phyloP scores from a whole-genome alignment of 805 yeast species.

The Ogataea nakhonphanomensis region DNA sequence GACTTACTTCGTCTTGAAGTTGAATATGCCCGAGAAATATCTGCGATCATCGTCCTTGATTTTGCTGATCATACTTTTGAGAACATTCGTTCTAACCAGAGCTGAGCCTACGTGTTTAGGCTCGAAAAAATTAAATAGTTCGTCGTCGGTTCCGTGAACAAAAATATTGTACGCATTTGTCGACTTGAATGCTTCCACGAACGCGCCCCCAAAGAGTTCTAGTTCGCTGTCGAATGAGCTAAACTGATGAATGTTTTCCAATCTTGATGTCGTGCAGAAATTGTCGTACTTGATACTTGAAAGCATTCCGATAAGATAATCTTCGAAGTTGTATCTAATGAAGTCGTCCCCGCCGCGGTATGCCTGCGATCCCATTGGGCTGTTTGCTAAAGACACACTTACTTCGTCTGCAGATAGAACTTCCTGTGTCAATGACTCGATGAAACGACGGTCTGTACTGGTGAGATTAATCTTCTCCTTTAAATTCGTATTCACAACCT shows the following conservation, averaged over 20 bases:
- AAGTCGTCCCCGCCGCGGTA: conserved; percentile 82
- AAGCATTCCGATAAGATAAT: conserved; percentile 74
- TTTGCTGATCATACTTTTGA: conserved; percentile 14
- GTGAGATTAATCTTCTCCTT: conserved; percentile 45
- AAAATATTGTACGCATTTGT: conserved; percentile 57
- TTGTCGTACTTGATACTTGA: conserved; percentile 68
- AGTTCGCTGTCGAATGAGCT: conserved; percentile 21
- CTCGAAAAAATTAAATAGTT: conserved; percentile 48
- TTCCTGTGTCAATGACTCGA: conserved; percentile 50
- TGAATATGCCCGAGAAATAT: conserved; percentile 5
- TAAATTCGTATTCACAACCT: conserved; percentile 43
- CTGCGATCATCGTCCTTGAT: conserved; percentile 7
- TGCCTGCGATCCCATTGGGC: conserved; percentile 36
- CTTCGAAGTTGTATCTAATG: conserved; percentile 84
- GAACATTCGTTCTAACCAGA: conserved; percentile 3
- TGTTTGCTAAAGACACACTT: conserved; percentile 35
- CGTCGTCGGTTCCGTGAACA: conserved; percentile 58
- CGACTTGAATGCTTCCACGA: conserved; percentile 49
- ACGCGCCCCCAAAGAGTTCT: conserved; percentile 31
- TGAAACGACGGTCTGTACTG: conserved; percentile 71
- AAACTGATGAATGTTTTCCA: conserved; percentile 20
- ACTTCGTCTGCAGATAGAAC: conserved; percentile 35
- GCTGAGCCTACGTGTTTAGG: conserved; percentile 30
- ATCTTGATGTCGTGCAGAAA: conserved; percentile 41
- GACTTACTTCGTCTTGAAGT: conserved; percentile 4